A percentile compares a stretch with the other conserved stretches of the same genome.
Conservation (phyloP, 129 eudicot species). For the Heracleum sosnowskyi region DNA sequence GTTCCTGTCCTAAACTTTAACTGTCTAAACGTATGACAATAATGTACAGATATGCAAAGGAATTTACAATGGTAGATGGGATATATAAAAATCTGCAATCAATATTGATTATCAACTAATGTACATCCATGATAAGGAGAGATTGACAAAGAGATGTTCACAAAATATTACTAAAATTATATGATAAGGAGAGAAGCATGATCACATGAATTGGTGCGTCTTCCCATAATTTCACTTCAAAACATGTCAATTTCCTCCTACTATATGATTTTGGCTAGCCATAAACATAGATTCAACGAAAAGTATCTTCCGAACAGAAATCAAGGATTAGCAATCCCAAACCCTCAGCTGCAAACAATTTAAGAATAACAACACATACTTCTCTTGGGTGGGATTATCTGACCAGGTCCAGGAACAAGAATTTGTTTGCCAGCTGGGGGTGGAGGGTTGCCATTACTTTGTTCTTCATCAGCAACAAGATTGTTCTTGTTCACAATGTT, state of each 20-base stretch:
- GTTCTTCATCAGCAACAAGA: constrained; percentile 63
- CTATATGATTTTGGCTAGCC: neutral
- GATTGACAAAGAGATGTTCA: neutral
- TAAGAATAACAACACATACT: constrained; percentile 58
- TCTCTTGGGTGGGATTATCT: constrained; percentile 73
- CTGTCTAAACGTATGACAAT: too few species aligned
- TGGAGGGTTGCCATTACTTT: constrained; percentile 51
- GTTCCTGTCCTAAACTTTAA: too few species aligned
- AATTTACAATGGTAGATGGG: neutral
- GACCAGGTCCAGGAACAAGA: constrained; percentile 85
- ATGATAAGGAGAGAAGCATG: neutral
- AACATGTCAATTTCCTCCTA: constrained; percentile 2
- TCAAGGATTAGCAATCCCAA: neutral
- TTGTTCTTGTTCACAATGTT: constrained; percentile 78
- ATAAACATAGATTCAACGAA: neutral
- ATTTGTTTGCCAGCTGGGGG: constrained; percentile 74
- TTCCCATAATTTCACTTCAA: neutral
- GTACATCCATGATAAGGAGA: neutral
- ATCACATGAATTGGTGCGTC: neutral
- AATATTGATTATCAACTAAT: neutral
- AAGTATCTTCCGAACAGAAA: neutral
- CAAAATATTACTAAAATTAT: neutral
- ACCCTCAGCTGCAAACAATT: constrained; percentile 16
- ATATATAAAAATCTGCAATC: neutral
- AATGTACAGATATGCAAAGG: too few species aligned